Base-by-base conservation (phyloP, 2,329 filamentous ascomycete species). In the Pseudogymnoascus sp. region DNA sequence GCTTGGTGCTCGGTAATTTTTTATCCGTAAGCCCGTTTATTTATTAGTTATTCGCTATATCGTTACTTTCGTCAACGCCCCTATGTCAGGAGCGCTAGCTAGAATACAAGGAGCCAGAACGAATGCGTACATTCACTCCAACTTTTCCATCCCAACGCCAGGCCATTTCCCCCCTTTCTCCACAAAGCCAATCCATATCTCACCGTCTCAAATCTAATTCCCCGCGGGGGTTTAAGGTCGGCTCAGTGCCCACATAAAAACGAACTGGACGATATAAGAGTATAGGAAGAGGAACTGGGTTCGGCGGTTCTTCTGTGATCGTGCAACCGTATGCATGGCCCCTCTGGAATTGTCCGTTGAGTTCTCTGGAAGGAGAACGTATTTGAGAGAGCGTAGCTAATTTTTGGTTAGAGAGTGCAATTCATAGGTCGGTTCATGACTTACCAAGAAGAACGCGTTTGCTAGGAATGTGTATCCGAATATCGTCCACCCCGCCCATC, bases 271-370 rank as follows among this genome's bases (percentile, higher is more conserved):
- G 63, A 96, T 81, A 76, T 97, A 99, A 50, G 93, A 93, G 78
- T 99, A 97, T 69, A 93, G 82, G 76, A 96, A 96, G 68, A 97
- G 81, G 73, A 96, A 96, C 76, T 96, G 91, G 1, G 92, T 96
- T 67, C 93, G 83, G 74, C 91, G 87, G 76, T 89, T 95, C 73
- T 89, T 87, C 78, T 96, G 95, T 40, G 90, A 88, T 66, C 93
- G 85, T 28, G 91, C 91, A 65, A 96, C 89, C 2, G 85, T 87
- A 69, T 88, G 85, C 69, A 86, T 85, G 1, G 80, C 79, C 11
- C 80, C 81, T 63, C 79, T 72, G 38, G 82, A 82, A 62, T 82
- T 84, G 70, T 88, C 86, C 64, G 80, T 82, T 1, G 87, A 82
- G 65, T 85, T 91, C 73, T 97, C 92, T 0, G 95, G 95, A 4